These are phyloP conservation scores for Centaurea solstitialis DNA, from an alignment of 129 eudicot genomes.

Conservation along the genomic window DNA sequence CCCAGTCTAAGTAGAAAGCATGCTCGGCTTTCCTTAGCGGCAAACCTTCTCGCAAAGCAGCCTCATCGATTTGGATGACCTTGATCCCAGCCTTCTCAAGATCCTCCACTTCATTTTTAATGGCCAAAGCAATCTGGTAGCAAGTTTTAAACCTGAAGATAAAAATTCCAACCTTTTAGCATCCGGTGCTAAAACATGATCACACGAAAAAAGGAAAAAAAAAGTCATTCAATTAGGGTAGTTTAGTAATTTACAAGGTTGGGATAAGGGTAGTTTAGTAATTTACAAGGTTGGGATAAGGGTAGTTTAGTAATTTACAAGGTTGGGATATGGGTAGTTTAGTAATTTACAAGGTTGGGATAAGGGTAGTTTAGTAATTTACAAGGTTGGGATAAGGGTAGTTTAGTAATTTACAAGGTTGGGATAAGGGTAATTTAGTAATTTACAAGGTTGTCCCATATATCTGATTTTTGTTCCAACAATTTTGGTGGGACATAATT, in stretches of 20 bases:
- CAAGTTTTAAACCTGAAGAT: conserved; percentile 56
- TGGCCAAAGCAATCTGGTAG: conserved; percentile 3
- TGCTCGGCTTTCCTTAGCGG: conserved; percentile 83
- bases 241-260: background rate
- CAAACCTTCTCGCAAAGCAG: conserved; percentile 86
- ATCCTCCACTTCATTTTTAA: background rate
- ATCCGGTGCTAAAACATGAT: background rate
- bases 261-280: no score
- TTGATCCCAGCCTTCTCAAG: conserved; percentile 66
- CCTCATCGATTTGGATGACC: conserved; percentile 85
- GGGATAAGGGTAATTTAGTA: background rate
- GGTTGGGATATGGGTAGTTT: background rate
- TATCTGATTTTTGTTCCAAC: no score
- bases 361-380: no score
- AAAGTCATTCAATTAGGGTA: background rate
- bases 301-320: no score
- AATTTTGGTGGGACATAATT: no score
- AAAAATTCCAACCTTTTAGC: background rate
- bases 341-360: background rate
- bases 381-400: no score
- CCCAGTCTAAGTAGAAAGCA: conserved; percentile 80
- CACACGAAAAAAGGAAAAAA: no score
- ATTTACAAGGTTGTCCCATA: no score
- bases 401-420: no score
- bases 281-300: no score